These are phyloP conservation scores for Cylindrodendrum hubeiense DNA, from an alignment of 2,329 filamentous ascomycete species.

Conservation along the genomic window DNA sequence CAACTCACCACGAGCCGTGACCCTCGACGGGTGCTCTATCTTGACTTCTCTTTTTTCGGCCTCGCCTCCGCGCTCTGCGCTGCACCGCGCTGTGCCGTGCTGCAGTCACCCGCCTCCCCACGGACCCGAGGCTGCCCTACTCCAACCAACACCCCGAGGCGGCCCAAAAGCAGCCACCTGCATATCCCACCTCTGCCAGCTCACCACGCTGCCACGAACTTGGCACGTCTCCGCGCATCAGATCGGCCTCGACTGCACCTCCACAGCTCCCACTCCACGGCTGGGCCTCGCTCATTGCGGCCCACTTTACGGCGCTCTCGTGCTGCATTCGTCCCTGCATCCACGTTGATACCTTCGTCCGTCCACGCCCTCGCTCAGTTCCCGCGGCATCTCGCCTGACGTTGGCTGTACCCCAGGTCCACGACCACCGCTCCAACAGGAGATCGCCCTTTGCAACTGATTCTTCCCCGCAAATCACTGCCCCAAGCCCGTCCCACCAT, in stretches of 20 bases:
- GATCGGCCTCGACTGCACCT: constrained; percentile 43
- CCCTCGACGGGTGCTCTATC: constrained; percentile 30
- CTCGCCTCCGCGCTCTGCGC: constrained; percentile 25
- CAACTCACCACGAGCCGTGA: constrained; percentile 24
- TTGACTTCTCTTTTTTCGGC: constrained; percentile 15
- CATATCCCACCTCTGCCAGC: constrained; percentile 49
- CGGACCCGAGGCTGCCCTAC: constrained; percentile 39
- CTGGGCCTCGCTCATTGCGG: constrained; percentile 31
- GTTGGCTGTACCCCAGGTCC: constrained; percentile 43
- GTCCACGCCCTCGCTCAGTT: constrained; percentile 26
- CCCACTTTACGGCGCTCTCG: constrained; percentile 39
- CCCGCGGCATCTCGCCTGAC: constrained; percentile 30
- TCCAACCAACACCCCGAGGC: constrained; percentile 41
- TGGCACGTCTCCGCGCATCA: constrained; percentile 43
- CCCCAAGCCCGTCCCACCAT: constrained; percentile 48
- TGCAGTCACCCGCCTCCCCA: constrained; percentile 39
- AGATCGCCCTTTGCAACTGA: constrained; percentile 42
- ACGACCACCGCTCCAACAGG: constrained; percentile 37
- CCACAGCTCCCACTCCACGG: constrained; percentile 33
- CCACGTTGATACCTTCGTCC: constrained; percentile 42
- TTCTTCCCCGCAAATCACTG: constrained; percentile 43
- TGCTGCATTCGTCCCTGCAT: constrained; percentile 42
- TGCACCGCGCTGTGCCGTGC: constrained; percentile 40
- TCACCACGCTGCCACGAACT: constrained; percentile 46
- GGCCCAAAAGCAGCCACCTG: constrained; percentile 50